Conservation (phyloP, 352 stramenopile genomes). For the Phytophthora chlamydospora region DNA sequence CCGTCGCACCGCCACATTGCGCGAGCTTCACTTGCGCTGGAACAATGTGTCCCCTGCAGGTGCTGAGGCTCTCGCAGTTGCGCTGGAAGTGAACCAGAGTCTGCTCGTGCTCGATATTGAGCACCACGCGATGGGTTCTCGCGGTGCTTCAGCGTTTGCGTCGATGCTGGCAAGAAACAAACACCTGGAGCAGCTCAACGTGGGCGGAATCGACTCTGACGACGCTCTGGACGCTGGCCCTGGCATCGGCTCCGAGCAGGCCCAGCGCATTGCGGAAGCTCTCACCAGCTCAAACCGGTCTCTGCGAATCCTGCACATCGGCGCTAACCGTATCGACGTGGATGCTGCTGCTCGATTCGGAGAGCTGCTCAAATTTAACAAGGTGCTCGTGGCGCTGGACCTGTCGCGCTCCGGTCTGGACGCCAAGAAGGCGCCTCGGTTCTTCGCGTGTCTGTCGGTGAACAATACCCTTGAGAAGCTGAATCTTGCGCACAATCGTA, state of each 20-base stretch:
- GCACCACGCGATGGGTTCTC: conserved; percentile 69
- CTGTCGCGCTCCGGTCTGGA: conserved; percentile 68
- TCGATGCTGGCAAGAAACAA: conserved; percentile 66
- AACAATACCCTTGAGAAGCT: conserved; percentile 61
- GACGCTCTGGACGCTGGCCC: conserved; percentile 45
- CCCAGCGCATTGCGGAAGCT: conserved; percentile 45
- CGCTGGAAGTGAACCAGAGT: conserved; percentile 62
- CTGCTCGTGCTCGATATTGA: conserved; percentile 73
- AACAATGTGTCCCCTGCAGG: conserved; percentile 64
- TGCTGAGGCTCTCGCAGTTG: conserved; percentile 60
- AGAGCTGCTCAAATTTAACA: conserved; percentile 60
- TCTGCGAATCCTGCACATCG: conserved; percentile 58
- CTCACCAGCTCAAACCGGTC: conserved; percentile 55
- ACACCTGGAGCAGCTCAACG: conserved; percentile 60
- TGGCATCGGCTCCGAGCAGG: conserved; percentile 59
- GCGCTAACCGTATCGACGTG: conserved; percentile 63
- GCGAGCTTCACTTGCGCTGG: conserved; percentile 77
- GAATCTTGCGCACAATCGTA: conserved; percentile 68
- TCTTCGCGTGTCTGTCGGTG: conserved; percentile 73
- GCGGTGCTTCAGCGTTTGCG: conserved; percentile 62
- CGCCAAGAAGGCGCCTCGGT: conserved; percentile 54
- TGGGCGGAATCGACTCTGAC: conserved; percentile 67
- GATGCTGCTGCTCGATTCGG: conserved; percentile 64
- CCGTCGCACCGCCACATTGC: conserved; percentile 54
- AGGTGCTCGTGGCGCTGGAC: conserved; percentile 58